Evolutionary conservation across 2,329 filamentous ascomycete species (phyloP), one percentile per base, ranked within the genome.

Genomic region (Macrophomina phaseolina): DNA sequence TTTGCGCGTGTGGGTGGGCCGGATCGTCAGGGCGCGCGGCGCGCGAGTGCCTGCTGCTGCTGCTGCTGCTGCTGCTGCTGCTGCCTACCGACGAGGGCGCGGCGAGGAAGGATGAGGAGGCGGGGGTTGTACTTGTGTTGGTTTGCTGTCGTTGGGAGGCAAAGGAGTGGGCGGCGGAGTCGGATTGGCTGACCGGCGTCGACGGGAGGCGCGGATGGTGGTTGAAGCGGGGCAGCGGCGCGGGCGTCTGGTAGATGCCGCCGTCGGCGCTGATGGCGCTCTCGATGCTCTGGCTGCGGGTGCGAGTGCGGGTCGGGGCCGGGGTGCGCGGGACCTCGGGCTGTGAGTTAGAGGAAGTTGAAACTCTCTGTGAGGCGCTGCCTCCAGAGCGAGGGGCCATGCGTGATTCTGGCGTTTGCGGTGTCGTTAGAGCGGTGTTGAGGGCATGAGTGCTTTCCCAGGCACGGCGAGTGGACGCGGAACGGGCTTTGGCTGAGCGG

Each of bases 21-120:
- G 60, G 64, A 72, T 75, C 18, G 74, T 36, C 73, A 70, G 18
- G 71, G 58, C 49, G 48, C 36, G 30, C 8, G 34, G 14, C n/a
- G 9, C 12, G 45, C 28, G n/a, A 5, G 36, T 32, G n/a, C 32
- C 9, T 45, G 16, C 28, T 11, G 38, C 4, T n/a, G 38, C 23
- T 23, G 23, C 23, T 23, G 38, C 23, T 23, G 23, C 23, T 23
- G 23, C 23, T 23, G 23, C 23, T 23, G 23, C 23, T 23, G 23
- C 23, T 23, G 23, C 23, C 23, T 23, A 23, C 23, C 23, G 23
- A 23, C 23, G 23, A 23, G 23, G 23, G 23, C 3, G 36, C 36
- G 7, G 34, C 16, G 16, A 6, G 2, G 40, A 5, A 30, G 28
- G 56, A 34, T 5, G 40, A 23, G 4, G 40, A 48, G 23, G 30